Conservation (phyloP, 495 filamentous ascomycete genomes). For the Bryoglossum gracile region DNA sequence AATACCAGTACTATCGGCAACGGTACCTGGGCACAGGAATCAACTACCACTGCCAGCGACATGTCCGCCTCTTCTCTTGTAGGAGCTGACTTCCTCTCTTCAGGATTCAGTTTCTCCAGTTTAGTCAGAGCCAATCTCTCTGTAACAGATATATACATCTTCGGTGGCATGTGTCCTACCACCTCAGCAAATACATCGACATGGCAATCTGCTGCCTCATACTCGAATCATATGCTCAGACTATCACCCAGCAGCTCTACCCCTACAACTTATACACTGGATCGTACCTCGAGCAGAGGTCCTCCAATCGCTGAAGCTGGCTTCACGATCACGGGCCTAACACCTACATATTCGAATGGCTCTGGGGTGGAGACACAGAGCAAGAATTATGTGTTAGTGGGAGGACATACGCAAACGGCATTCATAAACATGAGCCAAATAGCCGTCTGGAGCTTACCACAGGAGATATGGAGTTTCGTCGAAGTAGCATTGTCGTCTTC, state of each 20-base stretch:
- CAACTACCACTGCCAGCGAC: conserved; percentile 12
- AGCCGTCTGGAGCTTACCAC: conserved; percentile 78
- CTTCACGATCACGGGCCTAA: conserved; percentile 69
- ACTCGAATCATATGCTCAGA: conserved; percentile 68
- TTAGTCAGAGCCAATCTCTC: conserved; percentile 41
- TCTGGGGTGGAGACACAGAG: conserved; percentile 52
- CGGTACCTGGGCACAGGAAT: conserved; percentile 47
- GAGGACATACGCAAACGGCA: conserved; percentile 73
- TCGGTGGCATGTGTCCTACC: conserved; percentile 84
- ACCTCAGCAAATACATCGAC: conserved; percentile 33
- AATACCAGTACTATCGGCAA: conserved; percentile 36
- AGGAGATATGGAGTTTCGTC: conserved; percentile 79
- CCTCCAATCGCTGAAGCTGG: conserved; percentile 76
- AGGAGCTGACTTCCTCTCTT: conserved; percentile 61
- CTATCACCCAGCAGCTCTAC: conserved; percentile 41
- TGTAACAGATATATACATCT: conserved; percentile 55
- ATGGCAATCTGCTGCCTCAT: conserved; percentile 60
- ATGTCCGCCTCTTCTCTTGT: conserved; percentile 25
- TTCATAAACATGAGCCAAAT: conserved; percentile 93
- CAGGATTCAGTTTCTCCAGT: conserved; percentile 59
- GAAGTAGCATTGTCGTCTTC: conserved; percentile 44
- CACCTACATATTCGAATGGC: conserved; percentile 52
- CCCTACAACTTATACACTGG: conserved; percentile 11
- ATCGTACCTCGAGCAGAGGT: conserved; percentile 26
- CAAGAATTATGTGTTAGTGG: conserved; percentile 72